Percentiles rank a stretch among this genome's conserved stretches.
These are phyloP conservation scores for Alloascoidea africana DNA, from an alignment of 805 yeast genomes.

Conservation along the genomic window DNA sequence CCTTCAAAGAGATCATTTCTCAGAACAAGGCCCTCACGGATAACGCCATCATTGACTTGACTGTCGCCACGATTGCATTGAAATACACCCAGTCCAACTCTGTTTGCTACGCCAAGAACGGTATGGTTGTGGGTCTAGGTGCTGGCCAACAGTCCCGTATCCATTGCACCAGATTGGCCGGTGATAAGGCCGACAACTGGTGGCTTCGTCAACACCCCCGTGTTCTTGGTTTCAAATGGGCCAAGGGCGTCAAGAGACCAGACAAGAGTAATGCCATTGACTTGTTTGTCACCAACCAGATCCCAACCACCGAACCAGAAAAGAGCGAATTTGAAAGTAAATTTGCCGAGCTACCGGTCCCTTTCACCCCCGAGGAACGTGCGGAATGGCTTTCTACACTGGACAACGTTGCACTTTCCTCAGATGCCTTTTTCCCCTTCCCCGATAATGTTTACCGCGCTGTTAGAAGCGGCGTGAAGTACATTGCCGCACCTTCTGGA, in stretches of 20 bases:
- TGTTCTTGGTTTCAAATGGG: conserved; percentile 91
- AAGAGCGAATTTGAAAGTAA: conserved; percentile 82
- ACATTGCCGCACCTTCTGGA: conserved; percentile 93
- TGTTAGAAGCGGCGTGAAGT: conserved; percentile 90
- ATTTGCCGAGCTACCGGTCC: conserved; percentile 71
- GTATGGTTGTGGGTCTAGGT: conserved; percentile 98
- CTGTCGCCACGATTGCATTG: conserved; percentile 94
- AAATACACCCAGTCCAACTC: conserved; percentile 98
- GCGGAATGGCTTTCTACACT: conserved; percentile 73
- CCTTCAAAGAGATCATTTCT: conserved; percentile 87
- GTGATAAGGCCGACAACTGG: conserved; percentile 99
- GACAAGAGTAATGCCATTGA: conserved; percentile 98
- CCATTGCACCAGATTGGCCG: conserved; percentile 98
- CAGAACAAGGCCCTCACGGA: conserved; percentile 76
- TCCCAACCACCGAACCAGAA: conserved; percentile 88
- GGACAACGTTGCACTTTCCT: conserved; percentile 77
- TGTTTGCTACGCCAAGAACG: conserved; percentile 95
- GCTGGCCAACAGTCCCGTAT: conserved; percentile 99
- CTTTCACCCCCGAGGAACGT: conserved; percentile 73
- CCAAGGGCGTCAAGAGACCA: conserved; percentile 95
- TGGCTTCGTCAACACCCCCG: conserved; percentile 98
- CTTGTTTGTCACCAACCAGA: conserved; percentile 79
- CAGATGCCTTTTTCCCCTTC: conserved; percentile 99
- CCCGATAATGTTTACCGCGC: conserved; percentile 98
- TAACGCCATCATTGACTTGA: conserved; percentile 85